phyloP scores from a whole-genome alignment of 1,139 yeast species.

The Debaryomycetaceae sp. region DNA sequence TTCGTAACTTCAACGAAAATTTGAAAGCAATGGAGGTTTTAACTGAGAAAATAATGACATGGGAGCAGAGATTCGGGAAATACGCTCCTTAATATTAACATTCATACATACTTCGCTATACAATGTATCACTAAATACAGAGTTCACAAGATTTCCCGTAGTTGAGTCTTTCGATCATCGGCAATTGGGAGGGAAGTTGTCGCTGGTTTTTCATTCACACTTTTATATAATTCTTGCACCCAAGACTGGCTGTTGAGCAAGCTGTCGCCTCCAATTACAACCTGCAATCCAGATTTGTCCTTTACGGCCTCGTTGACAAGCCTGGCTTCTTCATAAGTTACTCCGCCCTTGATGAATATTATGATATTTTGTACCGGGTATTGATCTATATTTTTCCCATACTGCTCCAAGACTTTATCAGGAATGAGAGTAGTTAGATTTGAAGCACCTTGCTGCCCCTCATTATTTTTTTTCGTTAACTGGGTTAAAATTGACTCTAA shows the following conservation, averaged over 20 bases:
- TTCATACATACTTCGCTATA: neutral
- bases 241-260: conserved; percentile 60
- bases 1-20: conserved; percentile 55
- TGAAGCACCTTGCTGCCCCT: conserved; percentile 6
- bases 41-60: conserved; percentile 61
- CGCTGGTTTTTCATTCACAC: conserved; percentile 13
- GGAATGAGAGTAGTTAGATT: conserved; percentile 39
- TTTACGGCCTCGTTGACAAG: conserved; percentile 68
- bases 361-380: conserved; percentile 68
- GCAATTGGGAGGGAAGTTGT: neutral
- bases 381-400: conserved; percentile 17
- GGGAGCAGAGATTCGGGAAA: conserved; percentile 76
- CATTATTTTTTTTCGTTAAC: conserved; percentile 15
- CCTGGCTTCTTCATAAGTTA: conserved; percentile 88
- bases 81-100: conserved; percentile 31
- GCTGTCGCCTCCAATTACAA: conserved; percentile 75
- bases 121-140: neutral
- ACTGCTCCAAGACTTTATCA: conserved; percentile 32
- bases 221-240: conserved; percentile 32
- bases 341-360: conserved; percentile 85
- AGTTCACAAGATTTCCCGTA: conserved; percentile 22
- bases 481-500: conserved; percentile 43
- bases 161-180: conserved; percentile 16
- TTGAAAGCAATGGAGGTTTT: conserved; percentile 63
- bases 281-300: conserved; percentile 43